These are phyloP conservation scores for Cercospora sp. DNA, from an alignment of 2,329 filamentous ascomycete species.

Conservation along the genomic window DNA sequence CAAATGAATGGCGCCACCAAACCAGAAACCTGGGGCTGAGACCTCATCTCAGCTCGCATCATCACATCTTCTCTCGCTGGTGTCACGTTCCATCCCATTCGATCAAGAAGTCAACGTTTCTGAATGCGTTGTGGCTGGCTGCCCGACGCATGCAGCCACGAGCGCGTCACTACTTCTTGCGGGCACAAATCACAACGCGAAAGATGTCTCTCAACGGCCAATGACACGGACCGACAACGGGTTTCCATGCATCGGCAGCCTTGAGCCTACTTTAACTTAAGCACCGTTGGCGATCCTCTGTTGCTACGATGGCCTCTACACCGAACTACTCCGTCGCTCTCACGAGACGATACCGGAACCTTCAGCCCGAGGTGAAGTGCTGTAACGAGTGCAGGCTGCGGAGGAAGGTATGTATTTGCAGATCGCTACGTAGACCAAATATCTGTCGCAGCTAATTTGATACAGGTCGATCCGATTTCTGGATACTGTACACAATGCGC, in stretches of 20 bases:
- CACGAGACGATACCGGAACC: conserved; percentile 1
- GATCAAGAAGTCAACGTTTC: background rate
- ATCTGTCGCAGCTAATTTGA: background rate
- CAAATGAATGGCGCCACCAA: background rate
- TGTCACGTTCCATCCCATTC: background rate
- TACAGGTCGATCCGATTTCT: conserved; percentile 6
- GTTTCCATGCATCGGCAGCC: background rate
- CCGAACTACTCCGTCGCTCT: background rate
- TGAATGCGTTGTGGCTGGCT: background rate
- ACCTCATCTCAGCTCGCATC: background rate
- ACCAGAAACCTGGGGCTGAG: background rate
- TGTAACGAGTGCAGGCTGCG: conserved; percentile 2
- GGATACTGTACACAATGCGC: conserved; percentile 6
- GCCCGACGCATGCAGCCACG: background rate
- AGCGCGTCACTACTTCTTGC: background rate
- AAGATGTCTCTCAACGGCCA: background rate
- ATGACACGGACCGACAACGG: background rate
- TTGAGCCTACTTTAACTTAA: background rate
- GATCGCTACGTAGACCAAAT: background rate
- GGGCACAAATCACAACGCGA: background rate
- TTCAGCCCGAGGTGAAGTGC: background rate
- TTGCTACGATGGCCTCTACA: background rate
- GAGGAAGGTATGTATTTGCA: conserved; percentile 1
- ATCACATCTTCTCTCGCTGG: background rate
- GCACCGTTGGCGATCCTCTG: background rate